Evolutionary conservation across 2,329 filamentous ascomycete genomes (phyloP).

Genomic region (Pestalotiopsis sp.): DNA sequence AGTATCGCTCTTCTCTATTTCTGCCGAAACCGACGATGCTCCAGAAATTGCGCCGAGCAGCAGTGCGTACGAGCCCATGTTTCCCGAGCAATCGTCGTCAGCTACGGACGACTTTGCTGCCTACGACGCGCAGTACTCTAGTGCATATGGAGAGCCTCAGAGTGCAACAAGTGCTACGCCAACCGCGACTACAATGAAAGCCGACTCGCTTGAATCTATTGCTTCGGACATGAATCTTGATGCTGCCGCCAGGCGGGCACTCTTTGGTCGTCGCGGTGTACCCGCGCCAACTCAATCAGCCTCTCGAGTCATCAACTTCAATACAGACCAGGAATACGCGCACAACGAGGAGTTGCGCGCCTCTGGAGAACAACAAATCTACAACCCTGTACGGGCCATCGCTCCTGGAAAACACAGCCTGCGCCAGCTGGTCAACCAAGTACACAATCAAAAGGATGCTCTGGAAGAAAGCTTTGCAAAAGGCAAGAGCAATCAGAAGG

Average conservation of each 20-base stretch:
- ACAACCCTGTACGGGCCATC: slow-evolving; percentile 82
- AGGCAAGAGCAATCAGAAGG: slow-evolving; percentile 76
- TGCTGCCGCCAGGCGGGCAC: slow-evolving; percentile 74
- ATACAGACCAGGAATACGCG: slow-evolving; percentile 84
- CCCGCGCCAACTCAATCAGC: slow-evolving; percentile 43
- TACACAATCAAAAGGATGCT: slow-evolving; percentile 80
- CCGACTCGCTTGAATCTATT: slow-evolving; percentile 68
- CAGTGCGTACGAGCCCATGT: slow-evolving; percentile 55
- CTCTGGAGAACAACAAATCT: slow-evolving; percentile 69
- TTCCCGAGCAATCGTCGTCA: slow-evolving; percentile 36
- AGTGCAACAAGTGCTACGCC: slow-evolving; percentile 20
- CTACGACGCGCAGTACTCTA: slow-evolving; percentile 33
- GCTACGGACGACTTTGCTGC: slow-evolving; percentile 36
- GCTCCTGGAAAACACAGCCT: slow-evolving; percentile 89
- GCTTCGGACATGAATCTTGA: slow-evolving; percentile 81
- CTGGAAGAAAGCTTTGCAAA: slow-evolving; percentile 90
- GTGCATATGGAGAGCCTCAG: slow-evolving; percentile 29
- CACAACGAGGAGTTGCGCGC: slow-evolving; percentile 79
- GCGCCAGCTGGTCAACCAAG: slow-evolving; percentile 83
- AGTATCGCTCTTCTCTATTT: slow-evolving; percentile 71
- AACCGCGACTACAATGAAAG: slow-evolving; percentile 3
- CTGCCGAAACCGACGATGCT: slow-evolving; percentile 37
- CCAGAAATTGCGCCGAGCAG: slow-evolving; percentile 20
- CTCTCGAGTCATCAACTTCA: slow-evolving; percentile 80
- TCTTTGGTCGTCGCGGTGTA: slow-evolving; percentile 73